Conservation (phyloP, 805 yeast genomes). For the Barnettozyma siamensis region DNA sequence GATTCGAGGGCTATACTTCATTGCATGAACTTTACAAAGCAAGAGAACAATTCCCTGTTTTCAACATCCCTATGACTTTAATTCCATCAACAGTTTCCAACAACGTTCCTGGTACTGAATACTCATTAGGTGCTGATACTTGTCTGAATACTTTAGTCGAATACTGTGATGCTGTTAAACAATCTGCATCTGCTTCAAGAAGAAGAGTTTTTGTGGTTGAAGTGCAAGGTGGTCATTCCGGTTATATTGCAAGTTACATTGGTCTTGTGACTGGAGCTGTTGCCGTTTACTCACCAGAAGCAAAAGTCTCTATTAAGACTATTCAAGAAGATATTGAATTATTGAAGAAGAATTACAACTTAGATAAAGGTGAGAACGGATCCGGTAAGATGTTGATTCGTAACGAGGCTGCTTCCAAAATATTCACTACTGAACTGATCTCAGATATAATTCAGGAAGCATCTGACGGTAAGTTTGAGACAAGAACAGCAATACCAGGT, state of each 20-base stretch:
- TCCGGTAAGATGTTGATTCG: slow-evolving; percentile 84
- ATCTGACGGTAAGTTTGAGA: slow-evolving; percentile 71
- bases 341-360: slow-evolving; percentile 59
- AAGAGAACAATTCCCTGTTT: slow-evolving; percentile 75
- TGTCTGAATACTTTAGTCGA: slow-evolving; percentile 65
- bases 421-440: slow-evolving; percentile 75
- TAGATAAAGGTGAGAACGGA: slow-evolving; percentile 72
- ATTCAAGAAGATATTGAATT: slow-evolving; percentile 71
- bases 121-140: slow-evolving; percentile 71
- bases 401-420: slow-evolving; percentile 75
- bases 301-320: slow-evolving; percentile 60
- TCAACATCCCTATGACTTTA: slow-evolving; percentile 89
- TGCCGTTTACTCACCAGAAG: slow-evolving; percentile 88
- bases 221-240: slow-evolving; percentile 82
- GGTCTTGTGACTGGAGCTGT: slow-evolving; percentile 88
- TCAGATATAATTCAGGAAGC: slow-evolving; percentile 82
- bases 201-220: slow-evolving; percentile 77
- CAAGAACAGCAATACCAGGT: slow-evolving; percentile 95
- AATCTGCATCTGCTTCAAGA: slow-evolving; percentile 73
- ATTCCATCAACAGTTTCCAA: slow-evolving; percentile 95
- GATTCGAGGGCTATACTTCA: slow-evolving; percentile 92
- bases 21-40: slow-evolving; percentile 77
- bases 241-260: slow-evolving; percentile 82
- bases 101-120: slow-evolving; percentile 79
- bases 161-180: slow-evolving; percentile 75